Percentiles rank a stretch among this genome's conserved stretches.
phyloP scores from a whole-genome alignment of 179 eudicot genomes.

The Spergularia azorica region DNA sequence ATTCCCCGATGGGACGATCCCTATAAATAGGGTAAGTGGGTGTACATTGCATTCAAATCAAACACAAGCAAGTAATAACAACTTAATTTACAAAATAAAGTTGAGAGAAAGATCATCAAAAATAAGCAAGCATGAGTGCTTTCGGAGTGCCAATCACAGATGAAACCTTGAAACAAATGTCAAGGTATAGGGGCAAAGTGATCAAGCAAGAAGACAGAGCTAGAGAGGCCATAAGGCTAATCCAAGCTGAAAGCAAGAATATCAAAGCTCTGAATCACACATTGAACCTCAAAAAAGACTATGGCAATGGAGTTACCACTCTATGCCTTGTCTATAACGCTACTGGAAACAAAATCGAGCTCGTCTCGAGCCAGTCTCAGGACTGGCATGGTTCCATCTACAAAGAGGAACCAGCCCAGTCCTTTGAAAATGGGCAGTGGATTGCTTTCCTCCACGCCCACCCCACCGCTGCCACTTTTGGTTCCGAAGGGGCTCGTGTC shows the following conservation, averaged over 20 bases:
- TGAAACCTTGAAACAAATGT: slow-evolving; percentile 1
- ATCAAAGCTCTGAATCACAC: neutral
- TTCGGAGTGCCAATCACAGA: slow-evolving; percentile 14
- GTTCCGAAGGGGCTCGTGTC: slow-evolving; percentile 1
- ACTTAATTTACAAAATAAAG: no score
- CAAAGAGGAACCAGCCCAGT: neutral
- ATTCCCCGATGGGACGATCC: no score
- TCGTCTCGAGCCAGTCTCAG: neutral
- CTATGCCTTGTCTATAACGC: slow-evolving; percentile 11
- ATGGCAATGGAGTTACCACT: neutral
- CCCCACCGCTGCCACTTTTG: neutral
- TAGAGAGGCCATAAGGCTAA: slow-evolving; percentile 4
- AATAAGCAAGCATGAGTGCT: neutral
- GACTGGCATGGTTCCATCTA: slow-evolving; percentile 7
- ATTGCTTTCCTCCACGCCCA: slow-evolving; percentile 14
- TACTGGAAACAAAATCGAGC: neutral
- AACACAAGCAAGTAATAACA: no score
- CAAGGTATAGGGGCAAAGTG: neutral
- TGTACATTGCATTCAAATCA: no score
- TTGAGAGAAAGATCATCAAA: neutral
- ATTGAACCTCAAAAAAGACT: neutral
- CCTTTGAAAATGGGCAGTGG: slow-evolving; percentile 22
- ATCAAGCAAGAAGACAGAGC: slow-evolving; percentile 12
- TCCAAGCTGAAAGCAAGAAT: slow-evolving; percentile 7
- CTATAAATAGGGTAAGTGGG: no score